phyloP scores from a whole-genome alignment of 225 moss, liverwort and hornwort species.

The Rhytidiadelphus loreus region DNA sequence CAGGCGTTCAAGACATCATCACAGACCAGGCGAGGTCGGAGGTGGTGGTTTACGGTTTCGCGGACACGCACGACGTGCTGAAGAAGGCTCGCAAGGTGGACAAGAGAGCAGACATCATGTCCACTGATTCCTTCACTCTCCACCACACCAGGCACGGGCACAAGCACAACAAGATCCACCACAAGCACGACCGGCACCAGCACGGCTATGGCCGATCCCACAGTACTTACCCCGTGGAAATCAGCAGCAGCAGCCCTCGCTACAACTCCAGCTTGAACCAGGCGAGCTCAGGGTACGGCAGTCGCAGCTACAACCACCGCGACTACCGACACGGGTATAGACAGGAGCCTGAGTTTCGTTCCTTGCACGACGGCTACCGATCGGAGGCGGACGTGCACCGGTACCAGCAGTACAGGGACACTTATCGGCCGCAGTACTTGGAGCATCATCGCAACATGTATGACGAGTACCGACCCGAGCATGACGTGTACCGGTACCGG shows the following conservation, averaged over 20 bases:
- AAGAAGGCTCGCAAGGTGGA: conserved; percentile 29
- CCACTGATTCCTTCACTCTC: conserved; percentile 12
- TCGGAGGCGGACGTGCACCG: not conserved
- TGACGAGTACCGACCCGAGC: conserved; percentile 1
- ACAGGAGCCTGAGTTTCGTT: not conserved
- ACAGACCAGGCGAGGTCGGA: conserved; percentile 19
- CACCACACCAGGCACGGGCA: not conserved
- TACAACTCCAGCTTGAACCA: conserved; percentile 15
- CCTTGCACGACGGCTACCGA: not conserved
- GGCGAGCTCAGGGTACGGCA: not conserved
- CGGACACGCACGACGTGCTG: conserved; percentile 19
- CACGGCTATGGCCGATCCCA: not conserved
- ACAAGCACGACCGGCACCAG: not conserved
- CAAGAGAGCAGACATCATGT: conserved; percentile 15
- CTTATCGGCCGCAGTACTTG: not conserved
- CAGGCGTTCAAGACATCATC: conserved; percentile 25
- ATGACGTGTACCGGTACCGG: not conserved
- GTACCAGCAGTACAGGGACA: not conserved
- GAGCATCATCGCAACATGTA: not conserved
- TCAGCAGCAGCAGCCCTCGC: conserved; percentile 13
- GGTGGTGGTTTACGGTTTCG: conserved; percentile 21
- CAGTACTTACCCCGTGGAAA: not conserved
- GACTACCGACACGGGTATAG: not conserved
- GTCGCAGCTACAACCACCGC: not conserved
- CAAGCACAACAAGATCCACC: conserved; percentile 1